Conservation (phyloP, 441 rosid genomes). For the Arabidopsis hybrid region DNA sequence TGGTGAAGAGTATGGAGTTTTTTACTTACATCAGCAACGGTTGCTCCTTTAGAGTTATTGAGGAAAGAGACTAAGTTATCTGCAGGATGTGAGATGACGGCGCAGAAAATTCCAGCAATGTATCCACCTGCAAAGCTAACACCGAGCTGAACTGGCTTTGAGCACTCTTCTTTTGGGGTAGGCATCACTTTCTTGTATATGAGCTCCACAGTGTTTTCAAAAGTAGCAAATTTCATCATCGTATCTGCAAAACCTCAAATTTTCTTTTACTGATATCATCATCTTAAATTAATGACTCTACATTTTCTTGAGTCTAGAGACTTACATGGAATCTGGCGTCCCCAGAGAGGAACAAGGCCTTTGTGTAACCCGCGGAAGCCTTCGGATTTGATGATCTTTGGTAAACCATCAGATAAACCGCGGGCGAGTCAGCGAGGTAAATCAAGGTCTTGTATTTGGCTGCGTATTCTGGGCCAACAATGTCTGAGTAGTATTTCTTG, state of each 20-base stretch:
- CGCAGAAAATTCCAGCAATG: conserved; percentile 82
- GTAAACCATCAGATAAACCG: conserved; percentile 77
- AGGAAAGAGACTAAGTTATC: conserved; percentile 98
- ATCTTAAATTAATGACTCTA: not conserved
- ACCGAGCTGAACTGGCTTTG: conserved; percentile 68
- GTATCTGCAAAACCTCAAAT: conserved; percentile 55
- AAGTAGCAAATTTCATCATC: conserved; percentile 82
- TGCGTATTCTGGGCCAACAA: conserved; percentile 75
- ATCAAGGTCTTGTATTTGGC: conserved; percentile 73
- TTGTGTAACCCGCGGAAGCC: conserved; percentile 68
- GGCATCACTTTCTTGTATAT: conserved; percentile 69
- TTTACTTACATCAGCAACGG: conserved; percentile 76
- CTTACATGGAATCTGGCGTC: conserved; percentile 88
- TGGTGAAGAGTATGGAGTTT: conserved; percentile 11
- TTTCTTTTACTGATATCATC: not conserved
- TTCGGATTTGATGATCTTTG: conserved; percentile 66
- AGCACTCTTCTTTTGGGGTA: conserved; percentile 72
- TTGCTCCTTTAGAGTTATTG: conserved; percentile 94
- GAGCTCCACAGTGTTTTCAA: conserved; percentile 74
- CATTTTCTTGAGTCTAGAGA: not conserved
- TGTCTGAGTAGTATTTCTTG: conserved; percentile 78
- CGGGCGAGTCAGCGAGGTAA: conserved; percentile 76
- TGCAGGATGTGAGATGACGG: conserved; percentile 92
- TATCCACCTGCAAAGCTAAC: conserved; percentile 83
- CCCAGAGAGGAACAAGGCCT: conserved; percentile 82